Percentiles rank a stretch among this genome's conserved stretches.
Evolutionary conservation across 352 stramenopile species (phyloP).

Genomic region (Peronosclerospora sorghi): DNA sequence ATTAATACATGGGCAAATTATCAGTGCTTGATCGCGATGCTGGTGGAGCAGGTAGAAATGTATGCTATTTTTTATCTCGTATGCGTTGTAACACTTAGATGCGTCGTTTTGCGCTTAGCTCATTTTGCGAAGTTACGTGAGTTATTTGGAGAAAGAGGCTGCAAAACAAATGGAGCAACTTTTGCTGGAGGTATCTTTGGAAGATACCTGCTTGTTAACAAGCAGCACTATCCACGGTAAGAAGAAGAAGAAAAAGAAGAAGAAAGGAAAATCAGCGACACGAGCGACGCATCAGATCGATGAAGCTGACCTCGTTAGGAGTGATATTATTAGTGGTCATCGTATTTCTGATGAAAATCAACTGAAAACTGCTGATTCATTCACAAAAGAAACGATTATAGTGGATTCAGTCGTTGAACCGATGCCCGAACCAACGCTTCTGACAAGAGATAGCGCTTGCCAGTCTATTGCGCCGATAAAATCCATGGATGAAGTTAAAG

Average conservation of each 20-base stretch:
- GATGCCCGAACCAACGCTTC: slow-evolving; percentile 2
- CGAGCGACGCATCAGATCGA: neutral
- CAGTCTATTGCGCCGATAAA: slow-evolving; percentile 3
- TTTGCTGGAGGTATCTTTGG: slow-evolving; percentile 41
- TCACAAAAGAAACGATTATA: neutral
- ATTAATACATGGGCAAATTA: slow-evolving; percentile 80
- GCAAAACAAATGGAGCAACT: slow-evolving; percentile 67
- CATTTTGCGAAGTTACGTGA: slow-evolving; percentile 66
- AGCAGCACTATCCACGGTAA: neutral
- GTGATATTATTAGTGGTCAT: neutral
- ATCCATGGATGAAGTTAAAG: slow-evolving; percentile 9
- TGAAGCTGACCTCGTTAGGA: neutral
- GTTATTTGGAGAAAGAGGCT: slow-evolving; percentile 52
- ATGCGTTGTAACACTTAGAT: neutral
- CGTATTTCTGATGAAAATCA: neutral
- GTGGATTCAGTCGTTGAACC: slow-evolving; percentile 12
- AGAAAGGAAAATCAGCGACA: slow-evolving; percentile 21
- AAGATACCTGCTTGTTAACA: slow-evolving; percentile 12
- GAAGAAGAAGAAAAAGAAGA: slow-evolving; percentile 33
- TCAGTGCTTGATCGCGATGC: slow-evolving; percentile 71
- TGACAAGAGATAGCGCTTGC: slow-evolving; percentile 3
- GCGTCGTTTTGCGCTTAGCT: slow-evolving; percentile 25
- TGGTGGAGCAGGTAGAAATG: slow-evolving; percentile 53
- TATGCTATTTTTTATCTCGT: neutral
- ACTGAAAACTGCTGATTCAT: neutral